phyloP scores from a whole-genome alignment of 306 rosid genomes.

The Betula pendula region DNA sequence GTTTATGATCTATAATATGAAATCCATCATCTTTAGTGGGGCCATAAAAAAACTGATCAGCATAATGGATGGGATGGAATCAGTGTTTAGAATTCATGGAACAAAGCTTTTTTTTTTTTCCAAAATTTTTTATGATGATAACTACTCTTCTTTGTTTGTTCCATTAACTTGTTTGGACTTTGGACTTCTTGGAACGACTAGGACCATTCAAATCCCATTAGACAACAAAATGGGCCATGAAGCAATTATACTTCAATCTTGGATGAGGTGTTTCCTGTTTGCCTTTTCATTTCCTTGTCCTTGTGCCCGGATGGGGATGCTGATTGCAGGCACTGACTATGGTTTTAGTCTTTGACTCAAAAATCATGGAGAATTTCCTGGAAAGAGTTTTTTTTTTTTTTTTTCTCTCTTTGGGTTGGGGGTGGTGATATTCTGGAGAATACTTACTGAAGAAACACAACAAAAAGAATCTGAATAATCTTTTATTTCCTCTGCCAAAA shows the following conservation, averaged over 20 bases:
- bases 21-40: not conserved
- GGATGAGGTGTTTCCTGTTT: not conserved
- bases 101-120: not conserved
- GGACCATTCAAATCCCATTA: not conserved
- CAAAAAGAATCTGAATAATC: no score
- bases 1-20: not conserved
- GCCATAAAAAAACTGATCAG: not conserved
- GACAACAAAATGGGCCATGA: not conserved
- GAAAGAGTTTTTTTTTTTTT: not conserved
- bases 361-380: not conserved
- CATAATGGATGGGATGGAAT: not conserved
- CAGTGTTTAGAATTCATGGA: not conserved
- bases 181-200: not conserved
- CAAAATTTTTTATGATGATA: not conserved
- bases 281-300: not conserved
- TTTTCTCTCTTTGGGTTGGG: no score
- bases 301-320: not conserved
- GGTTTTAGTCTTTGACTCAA: not conserved
- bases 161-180: not conserved
- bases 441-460: no score
- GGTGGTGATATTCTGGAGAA: no score
- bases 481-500: not conserved
- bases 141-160: not conserved
- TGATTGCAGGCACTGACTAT: not conserved
- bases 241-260: not conserved